phyloP scores from a whole-genome alignment of 495 filamentous ascomycete genomes.

The Oleoguttula mirabilis region DNA sequence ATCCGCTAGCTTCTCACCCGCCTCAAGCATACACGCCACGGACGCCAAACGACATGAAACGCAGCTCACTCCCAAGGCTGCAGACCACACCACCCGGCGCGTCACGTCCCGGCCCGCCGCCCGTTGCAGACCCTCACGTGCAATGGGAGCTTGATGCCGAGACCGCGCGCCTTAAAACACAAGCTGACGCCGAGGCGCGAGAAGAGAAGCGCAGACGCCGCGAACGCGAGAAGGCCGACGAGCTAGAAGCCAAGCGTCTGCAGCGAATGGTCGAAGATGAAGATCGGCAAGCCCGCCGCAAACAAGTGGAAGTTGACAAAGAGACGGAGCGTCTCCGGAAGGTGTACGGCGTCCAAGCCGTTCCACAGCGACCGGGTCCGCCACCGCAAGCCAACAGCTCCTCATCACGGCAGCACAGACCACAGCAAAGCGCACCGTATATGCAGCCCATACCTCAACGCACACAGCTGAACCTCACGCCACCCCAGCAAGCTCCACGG shows the following conservation, averaged over 20 bases:
- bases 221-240: conserved; percentile 42
- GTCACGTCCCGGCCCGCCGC: conserved; percentile 15
- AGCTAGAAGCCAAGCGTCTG: conserved; percentile 54
- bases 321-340: conserved; percentile 74
- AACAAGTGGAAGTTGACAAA: conserved; percentile 61
- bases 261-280: conserved; percentile 71
- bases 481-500: conserved; percentile 1
- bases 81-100: conserved; percentile 14
- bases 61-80: conserved; percentile 23
- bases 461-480: background rate
- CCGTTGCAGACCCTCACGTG: conserved; percentile 38
- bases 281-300: conserved; percentile 50
- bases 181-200: conserved; percentile 33
- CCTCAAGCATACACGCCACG: conserved; percentile 2
- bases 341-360: conserved; percentile 50
- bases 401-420: background rate
- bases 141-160: conserved; percentile 52
- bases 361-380: conserved; percentile 28
- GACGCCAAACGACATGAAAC: conserved; percentile 14
- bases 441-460: conserved; percentile 10
- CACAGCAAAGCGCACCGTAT: background rate
- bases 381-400: conserved; percentile 17
- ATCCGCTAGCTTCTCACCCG: conserved; percentile 11
- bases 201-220: conserved; percentile 18
- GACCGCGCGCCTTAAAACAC: conserved; percentile 46